Base-by-base conservation (phyloP, 495 filamentous ascomycete species). In the Aspergillus bridgeri region DNA sequence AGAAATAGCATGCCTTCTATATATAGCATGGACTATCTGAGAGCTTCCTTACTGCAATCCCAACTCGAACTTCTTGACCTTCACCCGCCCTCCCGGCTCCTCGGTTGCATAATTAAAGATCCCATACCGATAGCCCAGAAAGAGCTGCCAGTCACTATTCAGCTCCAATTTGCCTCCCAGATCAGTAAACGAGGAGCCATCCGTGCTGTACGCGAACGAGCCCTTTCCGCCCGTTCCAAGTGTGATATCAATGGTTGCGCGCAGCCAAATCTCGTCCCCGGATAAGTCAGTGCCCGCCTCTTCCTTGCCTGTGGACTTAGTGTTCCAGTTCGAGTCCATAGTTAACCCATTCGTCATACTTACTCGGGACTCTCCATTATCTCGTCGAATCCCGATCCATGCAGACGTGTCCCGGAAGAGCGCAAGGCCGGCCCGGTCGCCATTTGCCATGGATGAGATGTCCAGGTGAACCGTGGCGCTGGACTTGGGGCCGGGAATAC, bases 71-170 rank as follows among this genome's bases (percentile, higher is more conserved):
- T 21, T 22, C 9, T 69, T 72, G 17, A 80, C 67, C 21, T 52
- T 69, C 1, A 83, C 70, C 48, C 71, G 68, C 0, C 82, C 83
- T 0, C 82, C 82, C 5, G 83, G 60, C 6, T 56, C 67, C 51
- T 75, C 71, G 0, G 82, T 86, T 0, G 81, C 83, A 66, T 71
- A 81, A 60, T 85, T 85, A 59, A 86, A 85, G 11, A 84, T 75
- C 0, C 69, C 82, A 63, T 71, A 86, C 9, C 81, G 73, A 66
- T 85, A 84, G 0, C 81, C 83, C 45, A 76, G 72, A 53, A 84
- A 86, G 65, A 76, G 81, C 9, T 68, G 54, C 75, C 75, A 84
- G 15, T 66, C 64, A 22, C 71, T 82, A 43, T 61, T 75, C 70
- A 84, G 60, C 6, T 62, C 53, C 27, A 73, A 79, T 0, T 57